phyloP scores from a whole-genome alignment of 305 asterid genomes.

The Solanum hybrid region DNA sequence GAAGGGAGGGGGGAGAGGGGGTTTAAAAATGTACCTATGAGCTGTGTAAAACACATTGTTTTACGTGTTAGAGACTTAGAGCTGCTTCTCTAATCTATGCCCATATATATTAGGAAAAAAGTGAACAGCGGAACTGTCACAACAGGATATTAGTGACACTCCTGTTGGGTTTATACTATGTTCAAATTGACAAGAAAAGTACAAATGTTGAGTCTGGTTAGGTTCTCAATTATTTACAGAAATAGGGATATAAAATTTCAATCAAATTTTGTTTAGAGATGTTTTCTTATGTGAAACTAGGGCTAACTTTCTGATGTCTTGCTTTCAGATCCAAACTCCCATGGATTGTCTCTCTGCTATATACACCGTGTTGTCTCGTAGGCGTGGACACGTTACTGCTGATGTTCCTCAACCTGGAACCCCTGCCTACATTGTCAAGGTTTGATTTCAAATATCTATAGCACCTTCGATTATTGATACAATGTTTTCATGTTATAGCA shows the following conservation, averaged over 20 bases:
- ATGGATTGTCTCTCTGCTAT: constrained; percentile 95
- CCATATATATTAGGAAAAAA: neutral
- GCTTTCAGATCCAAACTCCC: constrained; percentile 86
- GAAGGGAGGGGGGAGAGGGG: neutral
- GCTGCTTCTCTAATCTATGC: neutral
- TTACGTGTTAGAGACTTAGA: neutral
- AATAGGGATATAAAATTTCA: neutral
- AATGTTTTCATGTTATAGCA: neutral
- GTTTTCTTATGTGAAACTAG: neutral
- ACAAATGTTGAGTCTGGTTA: neutral
- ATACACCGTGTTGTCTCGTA: constrained; percentile 77
- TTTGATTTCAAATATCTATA: constrained; percentile 17
- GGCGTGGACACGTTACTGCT: constrained; percentile 97
- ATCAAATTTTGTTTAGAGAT: neutral
- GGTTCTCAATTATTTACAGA: neutral
- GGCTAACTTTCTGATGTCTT: constrained; percentile 11
- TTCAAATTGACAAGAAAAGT: neutral
- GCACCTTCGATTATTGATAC: neutral
- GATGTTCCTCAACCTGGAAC: constrained; percentile 98
- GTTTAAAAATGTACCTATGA: neutral
- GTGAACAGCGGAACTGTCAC: neutral
- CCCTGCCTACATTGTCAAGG: constrained; percentile 95
- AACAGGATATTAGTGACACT: neutral
- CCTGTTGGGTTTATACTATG: neutral
- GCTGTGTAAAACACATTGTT: neutral